Conservation (phyloP, 345 rosid species). For the Carallia pectinifolia region DNA sequence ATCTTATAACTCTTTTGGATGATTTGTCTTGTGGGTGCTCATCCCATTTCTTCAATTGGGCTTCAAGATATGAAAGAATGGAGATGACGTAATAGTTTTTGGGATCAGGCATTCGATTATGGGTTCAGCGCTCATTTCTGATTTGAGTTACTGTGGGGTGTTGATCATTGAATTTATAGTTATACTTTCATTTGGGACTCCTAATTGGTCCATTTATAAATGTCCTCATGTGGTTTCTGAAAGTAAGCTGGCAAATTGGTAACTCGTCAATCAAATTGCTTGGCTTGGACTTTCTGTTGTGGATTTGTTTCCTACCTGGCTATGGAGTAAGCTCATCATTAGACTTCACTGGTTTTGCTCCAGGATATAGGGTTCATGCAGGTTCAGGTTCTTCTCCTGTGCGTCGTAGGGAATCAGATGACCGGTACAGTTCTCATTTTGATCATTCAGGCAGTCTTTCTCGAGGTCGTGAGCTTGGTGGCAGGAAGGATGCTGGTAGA, state of each 20-base stretch:
- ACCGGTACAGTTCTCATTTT: conserved; percentile 52
- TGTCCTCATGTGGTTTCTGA: background rate
- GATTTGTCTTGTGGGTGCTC: conserved; percentile 11
- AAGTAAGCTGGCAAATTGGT: background rate
- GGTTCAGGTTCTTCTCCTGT: conserved; percentile 68
- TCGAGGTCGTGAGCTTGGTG: conserved; percentile 51
- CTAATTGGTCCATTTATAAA: background rate
- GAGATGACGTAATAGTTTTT: background rate
- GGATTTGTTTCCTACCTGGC: conserved; percentile 8
- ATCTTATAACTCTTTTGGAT: conserved; percentile 4
- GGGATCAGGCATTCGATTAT: background rate
- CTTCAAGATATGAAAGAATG: background rate
- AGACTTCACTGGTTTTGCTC: conserved; percentile 36
- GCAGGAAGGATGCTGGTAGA: conserved; percentile 67
- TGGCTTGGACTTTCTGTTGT: too few relatives aligned
- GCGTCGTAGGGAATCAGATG: conserved; percentile 55
- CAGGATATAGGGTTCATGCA: conserved; percentile 77
- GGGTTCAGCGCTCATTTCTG: background rate
- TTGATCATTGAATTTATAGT: background rate
- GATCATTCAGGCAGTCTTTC: conserved; percentile 48
- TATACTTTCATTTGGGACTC: background rate
- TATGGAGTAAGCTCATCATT: conserved; percentile 29
- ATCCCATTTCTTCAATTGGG: background rate
- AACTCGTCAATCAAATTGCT: background rate
- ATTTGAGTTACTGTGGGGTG: background rate